phyloP scores from a whole-genome alignment of 345 rosid species.

The Ailanthus altissimus region DNA sequence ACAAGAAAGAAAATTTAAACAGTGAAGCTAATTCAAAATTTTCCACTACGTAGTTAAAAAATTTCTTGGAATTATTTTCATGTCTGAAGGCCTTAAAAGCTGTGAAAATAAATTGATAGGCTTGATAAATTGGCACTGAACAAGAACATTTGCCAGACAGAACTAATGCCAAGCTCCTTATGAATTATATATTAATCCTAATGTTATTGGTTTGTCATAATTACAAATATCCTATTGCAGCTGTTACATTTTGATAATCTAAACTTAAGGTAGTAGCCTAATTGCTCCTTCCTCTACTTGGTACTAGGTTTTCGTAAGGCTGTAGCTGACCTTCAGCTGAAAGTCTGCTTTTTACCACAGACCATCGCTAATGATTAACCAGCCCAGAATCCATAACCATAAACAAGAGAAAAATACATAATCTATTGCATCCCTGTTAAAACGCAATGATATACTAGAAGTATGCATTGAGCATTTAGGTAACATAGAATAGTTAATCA shows the following conservation, averaged over 20 bases:
- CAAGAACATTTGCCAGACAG: neutral
- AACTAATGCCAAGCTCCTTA: neutral
- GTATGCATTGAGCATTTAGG: constrained; percentile 3
- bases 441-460: neutral
- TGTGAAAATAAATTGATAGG: constrained; percentile 8
- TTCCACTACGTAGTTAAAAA: constrained; percentile 71
- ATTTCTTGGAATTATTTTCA: constrained; percentile 53
- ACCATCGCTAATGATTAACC: neutral
- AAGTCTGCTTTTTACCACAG: neutral
- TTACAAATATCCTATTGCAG: neutral
- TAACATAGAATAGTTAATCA: neutral
- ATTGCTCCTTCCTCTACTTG: neutral
- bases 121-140: neutral
- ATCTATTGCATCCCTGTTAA: neutral
- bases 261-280: neutral
- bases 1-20: neutral
- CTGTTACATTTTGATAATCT: neutral
- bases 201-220: neutral
- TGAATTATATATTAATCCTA: neutral
- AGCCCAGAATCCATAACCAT: neutral
- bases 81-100: constrained; percentile 85
- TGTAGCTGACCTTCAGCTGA: neutral
- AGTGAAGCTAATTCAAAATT: neutral
- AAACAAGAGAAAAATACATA: neutral
- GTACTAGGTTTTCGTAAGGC: neutral